A percentile compares a stretch with the other conserved stretches of the same genome.
phyloP scores from a whole-genome alignment of 495 filamentous ascomycete species.

The Lophiotrema nucula region DNA sequence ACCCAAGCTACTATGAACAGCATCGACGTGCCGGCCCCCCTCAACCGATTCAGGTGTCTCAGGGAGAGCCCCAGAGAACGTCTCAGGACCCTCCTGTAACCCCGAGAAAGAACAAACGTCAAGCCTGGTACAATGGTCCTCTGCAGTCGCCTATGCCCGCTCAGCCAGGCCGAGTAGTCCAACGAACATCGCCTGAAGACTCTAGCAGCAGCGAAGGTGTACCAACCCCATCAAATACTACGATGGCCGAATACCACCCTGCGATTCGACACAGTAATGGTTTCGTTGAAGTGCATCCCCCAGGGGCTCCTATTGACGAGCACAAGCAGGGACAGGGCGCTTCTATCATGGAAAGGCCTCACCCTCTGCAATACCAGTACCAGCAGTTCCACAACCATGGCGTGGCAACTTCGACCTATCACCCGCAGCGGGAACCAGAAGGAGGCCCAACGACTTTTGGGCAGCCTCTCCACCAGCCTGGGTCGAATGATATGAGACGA shows the following conservation, averaged over 20 bases:
- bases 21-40: constrained; percentile 4
- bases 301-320: constrained; percentile 36
- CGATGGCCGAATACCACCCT: constrained; percentile 59
- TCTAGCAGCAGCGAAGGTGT: constrained; percentile 72
- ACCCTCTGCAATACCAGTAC: constrained; percentile 18
- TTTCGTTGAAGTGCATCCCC: constrained; percentile 54
- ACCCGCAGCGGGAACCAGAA: constrained; percentile 37
- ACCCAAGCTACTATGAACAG: constrained; percentile 19
- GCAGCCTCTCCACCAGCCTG: constrained; percentile 27
- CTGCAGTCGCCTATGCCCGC: constrained; percentile 17
- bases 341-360: constrained; percentile 31
- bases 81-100: constrained; percentile 47
- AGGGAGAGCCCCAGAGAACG: constrained; percentile 9
- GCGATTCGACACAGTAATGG: constrained; percentile 66
- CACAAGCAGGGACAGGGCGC: constrained; percentile 49
- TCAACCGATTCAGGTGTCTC: constrained; percentile 24
- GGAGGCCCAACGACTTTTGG: constrained; percentile 30
- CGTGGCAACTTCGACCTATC: constrained; percentile 29
- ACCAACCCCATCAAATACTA: constrained; percentile 61
- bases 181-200: constrained; percentile 66
- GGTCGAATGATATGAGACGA: constrained; percentile 59
- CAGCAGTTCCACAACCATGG: constrained; percentile 10
- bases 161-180: constrained; percentile 29
- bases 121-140: constrained; percentile 69
- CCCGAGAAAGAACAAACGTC: constrained; percentile 61